Evolutionary conservation across 2,329 filamentous ascomycete genomes (phyloP).

Genomic region (Talaromyces funiculosus): DNA sequence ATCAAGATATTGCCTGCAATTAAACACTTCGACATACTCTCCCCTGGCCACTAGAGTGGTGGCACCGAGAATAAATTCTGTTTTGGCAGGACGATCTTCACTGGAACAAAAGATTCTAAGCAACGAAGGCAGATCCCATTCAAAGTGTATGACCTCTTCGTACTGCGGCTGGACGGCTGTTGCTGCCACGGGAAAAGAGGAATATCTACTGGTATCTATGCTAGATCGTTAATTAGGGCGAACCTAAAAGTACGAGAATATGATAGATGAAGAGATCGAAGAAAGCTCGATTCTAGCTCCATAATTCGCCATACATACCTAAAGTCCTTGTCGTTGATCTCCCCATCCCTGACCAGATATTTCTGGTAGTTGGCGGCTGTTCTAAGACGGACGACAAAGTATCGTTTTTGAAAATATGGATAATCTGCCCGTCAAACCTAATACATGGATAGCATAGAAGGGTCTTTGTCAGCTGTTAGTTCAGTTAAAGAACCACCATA

Average conservation of each 20-base stretch:
- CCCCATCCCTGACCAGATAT: too few species aligned
- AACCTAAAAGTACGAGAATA: too few species aligned
- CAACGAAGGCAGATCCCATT: not conserved
- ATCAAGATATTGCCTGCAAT: not conserved
- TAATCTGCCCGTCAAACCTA: not conserved
- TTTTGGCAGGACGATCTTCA: not conserved
- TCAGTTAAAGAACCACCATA: too few species aligned
- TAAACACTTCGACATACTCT: not conserved
- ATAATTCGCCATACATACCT: too few species aligned
- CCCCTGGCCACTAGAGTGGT: not conserved
- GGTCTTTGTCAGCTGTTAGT: not conserved
- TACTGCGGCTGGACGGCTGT: too few species aligned
- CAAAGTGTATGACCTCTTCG: not conserved
- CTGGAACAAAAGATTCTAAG: not conserved
- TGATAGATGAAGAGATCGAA: too few species aligned
- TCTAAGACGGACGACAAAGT: too few species aligned
- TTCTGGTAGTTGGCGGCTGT: not conserved
- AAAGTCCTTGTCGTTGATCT: too few species aligned
- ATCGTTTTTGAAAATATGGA: not conserved
- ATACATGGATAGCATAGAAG: not conserved
- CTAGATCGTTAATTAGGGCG: not conserved
- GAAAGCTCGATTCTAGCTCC: too few species aligned
- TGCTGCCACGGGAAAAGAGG: not conserved
- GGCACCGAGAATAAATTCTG: not conserved
- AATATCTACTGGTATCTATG: not conserved